Evolutionary conservation across 371 early-diverging fungal species (phyloP).

Genomic region (Mortierella sp.): DNA sequence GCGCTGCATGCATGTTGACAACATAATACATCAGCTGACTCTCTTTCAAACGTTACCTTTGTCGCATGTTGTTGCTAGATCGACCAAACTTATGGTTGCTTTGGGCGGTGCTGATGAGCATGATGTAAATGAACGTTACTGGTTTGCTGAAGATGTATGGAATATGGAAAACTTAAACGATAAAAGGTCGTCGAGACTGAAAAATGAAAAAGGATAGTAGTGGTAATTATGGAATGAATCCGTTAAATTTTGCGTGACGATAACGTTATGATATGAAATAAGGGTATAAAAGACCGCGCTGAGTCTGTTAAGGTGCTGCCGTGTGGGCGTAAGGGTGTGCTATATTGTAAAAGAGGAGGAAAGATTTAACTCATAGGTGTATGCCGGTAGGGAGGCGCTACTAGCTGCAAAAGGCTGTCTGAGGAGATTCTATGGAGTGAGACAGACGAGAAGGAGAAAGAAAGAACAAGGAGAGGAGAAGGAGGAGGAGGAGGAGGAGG

Average conservation of each 20-base stretch:
- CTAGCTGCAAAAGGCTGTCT: background rate
- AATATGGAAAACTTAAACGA: no score
- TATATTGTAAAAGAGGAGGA: constrained; percentile 2
- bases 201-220: no score
- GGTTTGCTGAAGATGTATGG: no score
- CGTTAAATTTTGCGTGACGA: no score
- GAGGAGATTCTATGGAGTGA: background rate
- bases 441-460: background rate
- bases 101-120: constrained; percentile 40
- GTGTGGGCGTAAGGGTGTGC: constrained; percentile 46
- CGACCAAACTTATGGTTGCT: constrained; percentile 19
- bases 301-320: constrained; percentile 9
- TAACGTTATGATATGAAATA: background rate
- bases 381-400: constrained; percentile 37
- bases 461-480: constrained; percentile 1
- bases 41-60: constrained; percentile 26
- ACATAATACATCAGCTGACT: background rate
- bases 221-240: no score
- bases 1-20: background rate
- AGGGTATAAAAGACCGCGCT: background rate
- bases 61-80: constrained; percentile 25
- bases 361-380: constrained; percentile 7
- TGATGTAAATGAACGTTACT: background rate
- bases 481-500: constrained; percentile 5
- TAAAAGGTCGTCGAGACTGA: no score